phyloP scores from a whole-genome alignment of 805 yeast species.

The Ogataea sp. region DNA sequence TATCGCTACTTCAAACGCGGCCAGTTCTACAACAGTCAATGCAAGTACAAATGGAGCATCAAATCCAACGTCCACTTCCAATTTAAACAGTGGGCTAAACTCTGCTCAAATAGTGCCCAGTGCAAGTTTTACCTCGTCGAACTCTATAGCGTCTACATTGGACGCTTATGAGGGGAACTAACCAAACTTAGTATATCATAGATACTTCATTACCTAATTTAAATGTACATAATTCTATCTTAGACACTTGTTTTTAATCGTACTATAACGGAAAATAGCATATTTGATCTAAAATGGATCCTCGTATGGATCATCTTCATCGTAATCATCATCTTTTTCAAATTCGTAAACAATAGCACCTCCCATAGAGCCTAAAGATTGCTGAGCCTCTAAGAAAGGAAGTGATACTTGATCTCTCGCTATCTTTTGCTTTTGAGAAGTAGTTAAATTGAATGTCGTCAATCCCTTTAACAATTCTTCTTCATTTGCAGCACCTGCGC shows the following conservation, averaged over 20 bases:
- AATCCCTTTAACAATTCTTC: constrained; percentile 55
- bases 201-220: not conserved
- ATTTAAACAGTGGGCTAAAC: not conserved
- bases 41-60: not conserved
- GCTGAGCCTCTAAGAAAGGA: constrained; percentile 89
- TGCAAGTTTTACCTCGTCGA: not conserved
- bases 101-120: not conserved
- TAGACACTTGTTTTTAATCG: too few relatives aligned
- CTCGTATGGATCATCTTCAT: constrained; percentile 96
- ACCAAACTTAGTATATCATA: too few relatives aligned
- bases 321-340: constrained; percentile 96
- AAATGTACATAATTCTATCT: not conserved
- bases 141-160: not conserved
- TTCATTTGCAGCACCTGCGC: constrained; percentile 28
- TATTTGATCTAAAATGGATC: constrained; percentile 65
- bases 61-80: constrained; percentile 1
- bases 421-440: constrained; percentile 63
- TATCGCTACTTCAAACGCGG: too few relatives aligned
- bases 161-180: not conserved
- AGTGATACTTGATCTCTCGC: constrained; percentile 82
- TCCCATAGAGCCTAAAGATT: constrained; percentile 55
- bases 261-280: too few relatives aligned
- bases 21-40: not conserved
- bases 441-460: constrained; percentile 81
- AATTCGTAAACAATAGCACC: constrained; percentile 95